These are phyloP conservation scores for Ballota nigra DNA, from an alignment of 257 asterid genomes.

Conservation along the genomic window DNA sequence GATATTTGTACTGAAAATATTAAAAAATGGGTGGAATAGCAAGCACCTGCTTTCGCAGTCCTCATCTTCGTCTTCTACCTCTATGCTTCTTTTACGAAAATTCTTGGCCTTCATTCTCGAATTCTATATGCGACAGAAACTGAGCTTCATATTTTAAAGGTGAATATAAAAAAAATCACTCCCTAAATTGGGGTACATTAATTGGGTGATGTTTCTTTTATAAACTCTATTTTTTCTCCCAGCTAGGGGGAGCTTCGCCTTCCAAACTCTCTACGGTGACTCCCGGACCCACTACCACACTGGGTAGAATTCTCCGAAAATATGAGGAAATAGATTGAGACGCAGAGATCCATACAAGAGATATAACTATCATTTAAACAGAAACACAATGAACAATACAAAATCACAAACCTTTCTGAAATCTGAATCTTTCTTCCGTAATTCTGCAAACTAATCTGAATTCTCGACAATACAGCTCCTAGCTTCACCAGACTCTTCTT, in stretches of 20 bases:
- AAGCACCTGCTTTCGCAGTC: conserved; percentile 38
- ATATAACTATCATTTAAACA: background rate
- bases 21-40: background rate
- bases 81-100: conserved; percentile 70
- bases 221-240: too few relatives aligned
- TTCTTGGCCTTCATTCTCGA: conserved; percentile 57
- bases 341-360: background rate
- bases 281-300: too few relatives aligned
- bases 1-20: background rate
- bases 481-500: background rate
- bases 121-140: background rate
- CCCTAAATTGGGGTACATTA: background rate
- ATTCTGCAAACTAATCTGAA: background rate
- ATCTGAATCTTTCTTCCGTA: background rate
- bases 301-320: too few relatives aligned
- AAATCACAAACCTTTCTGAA: background rate
- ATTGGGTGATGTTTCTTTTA: background rate
- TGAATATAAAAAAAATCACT: background rate
- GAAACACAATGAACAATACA: background rate
- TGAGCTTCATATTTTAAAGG: background rate
- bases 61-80: conserved; percentile 42
- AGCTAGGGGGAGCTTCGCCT: too few relatives aligned
- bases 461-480: background rate
- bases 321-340: too few relatives aligned
- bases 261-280: too few relatives aligned